Conservation (phyloP, 257 asterid species). For the Solanum chiquidenum region DNA sequence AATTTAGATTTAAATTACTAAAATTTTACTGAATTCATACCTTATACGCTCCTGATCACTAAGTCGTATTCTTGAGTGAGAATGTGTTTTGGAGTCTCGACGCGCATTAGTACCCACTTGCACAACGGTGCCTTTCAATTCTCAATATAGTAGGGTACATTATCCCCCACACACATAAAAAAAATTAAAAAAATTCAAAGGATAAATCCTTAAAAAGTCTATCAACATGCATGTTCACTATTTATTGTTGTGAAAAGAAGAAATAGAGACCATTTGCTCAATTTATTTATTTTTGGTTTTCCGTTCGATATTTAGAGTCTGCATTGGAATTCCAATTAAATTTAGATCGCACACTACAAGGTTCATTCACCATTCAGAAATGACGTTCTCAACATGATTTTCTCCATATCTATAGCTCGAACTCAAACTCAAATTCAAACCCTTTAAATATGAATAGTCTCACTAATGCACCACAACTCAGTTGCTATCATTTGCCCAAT, state of each 20-base stretch:
- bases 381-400: no score
- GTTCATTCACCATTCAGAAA: fast-evolving
- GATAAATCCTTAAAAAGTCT: not conserved
- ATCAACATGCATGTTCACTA: not conserved
- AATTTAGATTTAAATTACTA: not conserved
- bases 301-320: fast-evolving
- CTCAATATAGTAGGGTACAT: not conserved
- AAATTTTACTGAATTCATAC: no score
- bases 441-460: no score
- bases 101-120: not conserved
- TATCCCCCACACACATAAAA: not conserved
- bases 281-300: no score
- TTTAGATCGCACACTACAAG: fast-evolving
- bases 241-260: not conserved
- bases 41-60: no score
- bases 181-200: not conserved
- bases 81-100: not conserved
- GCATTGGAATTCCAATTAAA: fast-evolving
- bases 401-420: fast-evolving
- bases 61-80: not conserved
- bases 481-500: not conserved
- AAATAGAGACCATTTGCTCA: not conserved
- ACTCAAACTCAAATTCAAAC: no score
- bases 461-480: fast-evolving
- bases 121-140: not conserved